These are phyloP conservation scores for Suillus sp. DNA, from an alignment of 768 basidiomycete species.

Conservation along the genomic window DNA sequence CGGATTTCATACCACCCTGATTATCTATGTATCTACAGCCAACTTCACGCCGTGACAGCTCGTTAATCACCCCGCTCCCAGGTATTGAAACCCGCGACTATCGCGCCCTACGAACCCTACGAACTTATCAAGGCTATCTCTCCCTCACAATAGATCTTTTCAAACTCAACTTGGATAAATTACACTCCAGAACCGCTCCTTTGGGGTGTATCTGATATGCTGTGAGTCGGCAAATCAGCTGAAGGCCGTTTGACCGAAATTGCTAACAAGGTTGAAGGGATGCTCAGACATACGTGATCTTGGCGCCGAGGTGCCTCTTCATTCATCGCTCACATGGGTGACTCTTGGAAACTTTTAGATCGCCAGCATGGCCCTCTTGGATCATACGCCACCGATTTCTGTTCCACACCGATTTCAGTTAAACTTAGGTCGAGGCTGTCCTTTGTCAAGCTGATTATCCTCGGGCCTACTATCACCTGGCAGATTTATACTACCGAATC, in stretches of 20 bases:
- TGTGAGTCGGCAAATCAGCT: slow-evolving; percentile 1
- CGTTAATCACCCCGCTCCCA: not conserved
- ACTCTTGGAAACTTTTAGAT: not conserved
- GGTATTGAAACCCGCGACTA: not conserved
- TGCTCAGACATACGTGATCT: not conserved
- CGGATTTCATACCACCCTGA: not conserved
- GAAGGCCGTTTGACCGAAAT: not conserved
- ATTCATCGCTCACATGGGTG: no score
- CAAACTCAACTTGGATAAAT: slow-evolving; percentile 6
- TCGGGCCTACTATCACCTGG: not conserved
- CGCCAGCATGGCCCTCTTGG: not conserved
- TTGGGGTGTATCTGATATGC: not conserved
- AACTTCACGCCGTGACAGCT: not conserved
- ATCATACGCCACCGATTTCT: not conserved
- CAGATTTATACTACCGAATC: not conserved
- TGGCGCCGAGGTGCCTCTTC: not conserved
- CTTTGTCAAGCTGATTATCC: not conserved
- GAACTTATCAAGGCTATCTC: not conserved
- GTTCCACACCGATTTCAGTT: not conserved
- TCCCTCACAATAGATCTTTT: not conserved
- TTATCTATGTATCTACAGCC: not conserved
- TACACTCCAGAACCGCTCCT: not conserved
- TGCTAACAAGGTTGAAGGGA: not conserved
- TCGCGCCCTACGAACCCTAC: not conserved
- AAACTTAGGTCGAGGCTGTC: not conserved